phyloP scores from a whole-genome alignment of 345 rosid genomes.

The Citrus hindsii region DNA sequence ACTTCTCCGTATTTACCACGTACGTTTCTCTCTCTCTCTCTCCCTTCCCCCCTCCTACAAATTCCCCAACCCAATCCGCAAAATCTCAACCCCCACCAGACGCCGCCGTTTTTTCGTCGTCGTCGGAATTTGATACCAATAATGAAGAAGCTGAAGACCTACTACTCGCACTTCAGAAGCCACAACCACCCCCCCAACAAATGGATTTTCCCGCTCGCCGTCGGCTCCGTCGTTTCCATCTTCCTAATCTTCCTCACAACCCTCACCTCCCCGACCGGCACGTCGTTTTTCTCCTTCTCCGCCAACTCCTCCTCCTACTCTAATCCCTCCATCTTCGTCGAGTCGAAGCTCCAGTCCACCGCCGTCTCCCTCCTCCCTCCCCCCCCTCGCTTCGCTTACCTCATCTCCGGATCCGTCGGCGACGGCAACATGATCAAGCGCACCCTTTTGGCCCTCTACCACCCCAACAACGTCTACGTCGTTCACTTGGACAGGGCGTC shows the following conservation, averaged over 20 bases:
- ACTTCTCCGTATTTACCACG: too few relatives aligned
- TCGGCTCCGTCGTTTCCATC: slow-evolving; percentile 56
- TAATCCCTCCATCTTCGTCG: slow-evolving; percentile 63
- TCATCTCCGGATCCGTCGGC: slow-evolving; percentile 82
- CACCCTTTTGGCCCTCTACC: slow-evolving; percentile 78
- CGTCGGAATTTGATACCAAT: slow-evolving; percentile 15
- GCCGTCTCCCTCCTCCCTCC: slow-evolving; percentile 58
- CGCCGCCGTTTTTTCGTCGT: not conserved
- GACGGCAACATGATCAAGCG: slow-evolving; percentile 69
- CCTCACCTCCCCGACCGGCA: slow-evolving; percentile 49
- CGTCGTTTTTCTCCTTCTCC: slow-evolving; percentile 53
- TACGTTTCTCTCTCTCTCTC: not conserved
- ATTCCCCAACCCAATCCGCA: not conserved
- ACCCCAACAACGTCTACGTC: slow-evolving; percentile 72
- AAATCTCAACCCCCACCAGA: not conserved
- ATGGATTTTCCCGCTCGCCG: slow-evolving; percentile 72
- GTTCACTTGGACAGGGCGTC: slow-evolving; percentile 83
- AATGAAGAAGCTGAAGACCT: slow-evolving; percentile 80
- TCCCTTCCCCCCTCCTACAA: not conserved
- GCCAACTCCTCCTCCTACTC: slow-evolving; percentile 37
- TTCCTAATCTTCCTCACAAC: slow-evolving; percentile 57
- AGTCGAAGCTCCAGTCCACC: slow-evolving; percentile 58
- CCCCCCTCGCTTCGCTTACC: slow-evolving; percentile 80
- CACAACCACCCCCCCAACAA: slow-evolving; percentile 12
- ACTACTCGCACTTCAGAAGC: slow-evolving; percentile 60